Percentiles rank a stretch among this genome's conserved stretches.
phyloP scores from a whole-genome alignment of 768 basidiomycete species.

The Russula abietina region DNA sequence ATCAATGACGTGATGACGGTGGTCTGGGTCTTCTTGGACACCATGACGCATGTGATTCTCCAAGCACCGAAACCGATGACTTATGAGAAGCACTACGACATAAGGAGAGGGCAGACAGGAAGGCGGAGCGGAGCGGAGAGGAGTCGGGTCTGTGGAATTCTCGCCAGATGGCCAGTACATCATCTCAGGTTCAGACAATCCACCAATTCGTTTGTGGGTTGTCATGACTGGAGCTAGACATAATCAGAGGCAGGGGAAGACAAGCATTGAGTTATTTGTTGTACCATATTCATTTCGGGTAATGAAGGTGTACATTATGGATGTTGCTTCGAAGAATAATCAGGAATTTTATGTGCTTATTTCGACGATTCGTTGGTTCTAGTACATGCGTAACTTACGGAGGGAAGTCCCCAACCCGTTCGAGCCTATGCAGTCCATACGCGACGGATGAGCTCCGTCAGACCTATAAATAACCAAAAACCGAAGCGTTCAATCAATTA shows the following conservation, averaged over 20 bases:
- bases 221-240: no score
- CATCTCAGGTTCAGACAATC: no score
- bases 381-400: slow-evolving; percentile 3
- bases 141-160: no score
- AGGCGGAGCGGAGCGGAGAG: no score
- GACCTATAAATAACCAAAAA: slow-evolving; percentile 43
- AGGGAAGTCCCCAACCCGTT: background rate
- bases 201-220: no score
- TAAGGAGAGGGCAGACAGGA: background rate
- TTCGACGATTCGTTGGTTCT: background rate
- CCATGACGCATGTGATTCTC: background rate
- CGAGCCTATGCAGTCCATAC: slow-evolving; percentile 66
- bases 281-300: background rate
- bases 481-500: background rate
- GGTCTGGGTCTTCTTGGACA: background rate
- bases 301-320: background rate
- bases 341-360: background rate
- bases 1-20: background rate
- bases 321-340: background rate
- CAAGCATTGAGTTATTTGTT: background rate
- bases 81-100: background rate
- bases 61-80: background rate
- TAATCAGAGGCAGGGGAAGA: background rate
- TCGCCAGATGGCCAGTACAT: no score
- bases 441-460: slow-evolving; percentile 78